Base-by-base conservation (phyloP, 163 green algal species). In the Scenedesmus sp. region DNA sequence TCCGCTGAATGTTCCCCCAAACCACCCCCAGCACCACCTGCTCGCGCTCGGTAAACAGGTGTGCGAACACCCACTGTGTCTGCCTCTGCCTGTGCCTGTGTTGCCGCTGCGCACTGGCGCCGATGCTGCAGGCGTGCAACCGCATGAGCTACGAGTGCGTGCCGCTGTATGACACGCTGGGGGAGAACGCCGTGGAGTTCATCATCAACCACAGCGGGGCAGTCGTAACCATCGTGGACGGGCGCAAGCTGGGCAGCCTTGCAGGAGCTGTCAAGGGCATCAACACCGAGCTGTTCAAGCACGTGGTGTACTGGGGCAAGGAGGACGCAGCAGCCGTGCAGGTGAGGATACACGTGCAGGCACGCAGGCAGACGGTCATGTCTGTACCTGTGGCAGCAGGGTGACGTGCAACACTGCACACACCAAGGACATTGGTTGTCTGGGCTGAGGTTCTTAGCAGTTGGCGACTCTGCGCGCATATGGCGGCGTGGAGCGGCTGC, bases 111-210 rank as follows among this genome's bases (percentile, higher is more conserved):
- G 7, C 79, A 22, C 30, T 24, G 10, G 2, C 15, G 37, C 37
- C 33, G 15, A 3, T 24, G 0, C 35, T 51, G 35, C 93, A 97
- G 94, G 97, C 97, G 1, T 98, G 96, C 96, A 99, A 99, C 94
- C 94, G 97, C 30, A 94, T 96, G 90, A 94, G 89, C 37, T 87
- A 93, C 24, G 53, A 93, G 30, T 97, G 95, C 87, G 97, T 99
- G 73, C 98, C 98, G 13, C 94, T 99, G 61, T 99, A 99, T 90
- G 97, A 99, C 90, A 97, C 96, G 0, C 95, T 99, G 76, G 98
- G 98, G 30, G 97, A 98, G 93, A 95, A 97, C 24, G 97, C 97
- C 3, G 95, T 99, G 12, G 97, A 99, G 94, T 99, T 98, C 94
- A 99, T 99, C 85, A 92, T 98, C 65, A 96, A 97, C 81, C 98